These are phyloP conservation scores for Xerocomellus amylosporus DNA, from an alignment of 768 basidiomycete species.

Conservation along the genomic window DNA sequence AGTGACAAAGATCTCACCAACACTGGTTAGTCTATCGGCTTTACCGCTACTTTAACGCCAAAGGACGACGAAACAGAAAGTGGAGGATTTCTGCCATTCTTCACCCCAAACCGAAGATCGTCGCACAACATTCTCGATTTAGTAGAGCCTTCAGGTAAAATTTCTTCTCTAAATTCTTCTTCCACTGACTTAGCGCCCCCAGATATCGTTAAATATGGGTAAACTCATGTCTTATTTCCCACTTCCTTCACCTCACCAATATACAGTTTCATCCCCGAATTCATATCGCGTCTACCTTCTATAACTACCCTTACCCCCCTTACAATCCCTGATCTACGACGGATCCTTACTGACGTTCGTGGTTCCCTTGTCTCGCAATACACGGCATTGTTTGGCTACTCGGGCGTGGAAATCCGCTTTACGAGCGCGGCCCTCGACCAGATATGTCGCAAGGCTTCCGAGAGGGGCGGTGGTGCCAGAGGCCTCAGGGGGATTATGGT, in stretches of 20 bases:
- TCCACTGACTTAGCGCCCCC: conserved; percentile 6
- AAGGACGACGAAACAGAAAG: conserved; percentile 37
- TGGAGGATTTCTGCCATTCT: conserved; percentile 58
- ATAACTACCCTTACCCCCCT: conserved; percentile 80
- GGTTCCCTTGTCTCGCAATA: conserved; percentile 92
- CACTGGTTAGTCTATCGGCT: conserved; percentile 79
- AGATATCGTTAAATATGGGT: conserved; percentile 89
- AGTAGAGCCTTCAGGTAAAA: conserved; percentile 66
- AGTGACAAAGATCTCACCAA: neutral
- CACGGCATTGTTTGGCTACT: conserved; percentile 76
- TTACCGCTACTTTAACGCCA: conserved; percentile 54
- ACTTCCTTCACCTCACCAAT: conserved; percentile 3
- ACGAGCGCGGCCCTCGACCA: conserved; percentile 77
- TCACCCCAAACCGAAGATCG: conserved; percentile 68
- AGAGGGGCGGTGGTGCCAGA: conserved; percentile 86
- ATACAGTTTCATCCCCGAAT: conserved; percentile 87
- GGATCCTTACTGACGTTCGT: conserved; percentile 90
- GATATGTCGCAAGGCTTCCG: conserved; percentile 74
- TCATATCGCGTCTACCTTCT: conserved; percentile 91
- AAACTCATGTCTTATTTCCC: conserved; percentile 6
- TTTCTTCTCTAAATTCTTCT: neutral
- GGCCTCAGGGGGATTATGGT: conserved; percentile 90
- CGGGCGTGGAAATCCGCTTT: conserved; percentile 83
- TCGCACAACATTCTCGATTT: conserved; percentile 57
- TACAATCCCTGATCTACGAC: conserved; percentile 75